Conservation (phyloP, 768 basidiomycete species). For the Roridomyces roridus region DNA sequence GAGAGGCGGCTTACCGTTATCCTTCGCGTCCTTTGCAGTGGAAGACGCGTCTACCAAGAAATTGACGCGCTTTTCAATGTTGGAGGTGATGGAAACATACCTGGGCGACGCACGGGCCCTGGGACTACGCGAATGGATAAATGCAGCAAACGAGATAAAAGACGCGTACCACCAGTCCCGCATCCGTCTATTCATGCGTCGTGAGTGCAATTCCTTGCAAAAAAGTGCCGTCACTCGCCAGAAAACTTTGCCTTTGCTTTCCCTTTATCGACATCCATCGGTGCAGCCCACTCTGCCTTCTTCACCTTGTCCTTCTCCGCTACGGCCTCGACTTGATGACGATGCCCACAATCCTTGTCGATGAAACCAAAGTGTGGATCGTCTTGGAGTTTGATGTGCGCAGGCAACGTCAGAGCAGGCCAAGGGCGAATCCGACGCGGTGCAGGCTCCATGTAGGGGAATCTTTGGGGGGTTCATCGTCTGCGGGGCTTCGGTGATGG, state of each 20-base stretch:
- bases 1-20: too few relatives aligned
- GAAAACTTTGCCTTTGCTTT: too few relatives aligned
- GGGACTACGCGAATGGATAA: neutral
- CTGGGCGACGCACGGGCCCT: neutral
- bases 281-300: too few relatives aligned
- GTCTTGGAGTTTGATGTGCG: neutral
- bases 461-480: too few relatives aligned
- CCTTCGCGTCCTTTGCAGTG: too few relatives aligned
- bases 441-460: slow-evolving; percentile 21
- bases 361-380: neutral
- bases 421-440: slow-evolving; percentile 23
- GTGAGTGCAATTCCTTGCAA: too few relatives aligned
- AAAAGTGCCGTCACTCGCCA: too few relatives aligned
- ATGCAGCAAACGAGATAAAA: neutral
- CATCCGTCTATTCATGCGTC: neutral
- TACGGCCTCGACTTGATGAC: neutral
- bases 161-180: neutral
- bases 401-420: slow-evolving; percentile 23
- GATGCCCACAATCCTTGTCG: neutral
- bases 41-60: too few relatives aligned
- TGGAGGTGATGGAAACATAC: neutral
- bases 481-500: slow-evolving; percentile 16
- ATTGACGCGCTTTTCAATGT: too few relatives aligned
- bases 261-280: neutral
- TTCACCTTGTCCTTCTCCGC: neutral